Evolutionary conservation across 2,329 filamentous ascomycete species (phyloP), one percentile per base, ranked within the genome.

Genomic region (Arthrinium phaeospermum): DNA sequence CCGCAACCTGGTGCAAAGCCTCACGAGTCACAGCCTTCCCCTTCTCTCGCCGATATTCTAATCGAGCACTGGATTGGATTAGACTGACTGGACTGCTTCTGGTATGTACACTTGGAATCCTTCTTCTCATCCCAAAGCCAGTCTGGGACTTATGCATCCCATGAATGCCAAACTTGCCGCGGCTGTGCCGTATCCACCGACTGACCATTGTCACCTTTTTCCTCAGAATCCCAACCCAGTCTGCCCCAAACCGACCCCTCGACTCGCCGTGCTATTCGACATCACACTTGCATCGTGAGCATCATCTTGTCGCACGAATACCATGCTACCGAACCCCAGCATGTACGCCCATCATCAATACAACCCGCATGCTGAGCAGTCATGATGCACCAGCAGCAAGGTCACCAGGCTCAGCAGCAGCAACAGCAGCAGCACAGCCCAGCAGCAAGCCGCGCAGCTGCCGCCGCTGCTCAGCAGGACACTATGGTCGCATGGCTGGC

Each of bases 401-500:
- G 85, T 75, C 89, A 91, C 74, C 86, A 90, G 77, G 87, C 90
- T 73, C 89, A 91, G 77, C 85, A 85, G 34, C 88, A 89, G 71
- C 93, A 91, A 74, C 86, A 90, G 77, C 87, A 90, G 30, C 88
- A 89, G 71, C 93, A 91, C 89, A 91, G 85, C 85, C 27, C 88
- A 89, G 71, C 81, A 85, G 30, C 68, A 75, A 82, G 84, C 75
- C 84, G 57, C 57, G 46, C 87, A 72, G 88, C 88, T 45, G 86
- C 86, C 16, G 86, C 87, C 47, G 88, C 86, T 34, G 85, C 83
- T 75, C 85, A 89, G 76, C 87, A 88, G 75, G 89, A 79, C 91
- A 93, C 81, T 95, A 94, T 83, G 92, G 89, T 81, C 92, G 93
- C 75, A 89, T 97, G 77, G 89, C 92, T 67, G 88, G 89, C 78